Evolutionary conservation across 176 grass and related monocot genomes (phyloP), one percentile per base, ranked within the genome.

Genomic region (Alopecurus myosuroides): DNA sequence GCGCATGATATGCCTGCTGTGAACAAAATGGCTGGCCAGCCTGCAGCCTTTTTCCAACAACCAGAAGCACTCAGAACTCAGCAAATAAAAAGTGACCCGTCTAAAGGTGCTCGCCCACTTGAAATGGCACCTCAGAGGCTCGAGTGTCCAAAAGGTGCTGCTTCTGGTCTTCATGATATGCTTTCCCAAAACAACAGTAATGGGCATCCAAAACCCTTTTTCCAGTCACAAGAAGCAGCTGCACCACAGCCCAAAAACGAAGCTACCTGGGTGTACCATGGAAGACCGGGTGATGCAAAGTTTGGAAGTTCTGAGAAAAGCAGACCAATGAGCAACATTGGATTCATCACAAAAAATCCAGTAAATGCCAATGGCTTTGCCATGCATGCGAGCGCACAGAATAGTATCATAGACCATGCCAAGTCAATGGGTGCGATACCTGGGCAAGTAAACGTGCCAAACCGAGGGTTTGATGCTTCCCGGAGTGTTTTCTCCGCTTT

Each of bases 311-410:
- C 78, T 18, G 80, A 74, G 23, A 89, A 70, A 90, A 82, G 71
- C 30, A 90, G 86, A 84, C 81, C 78, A 53, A 74, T 39, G 2
- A 88, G 65, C 70, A 77, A 35, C 82, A 71, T 82, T 64, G 88
- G 89, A 69, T 91, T 97, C 17, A 81, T 89, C 46, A 87, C 88
- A 77, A 92, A 96, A 76, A 86, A 85, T 90, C 56, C 49, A 76
- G 70, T 77, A 70, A 89, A 83, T 64, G 36, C 85, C 34, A 67
- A 61, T 25, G 90, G 41, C 37, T 84, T 87, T 81, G 73, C 80
- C 34, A 69, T 81, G 72, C 81, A 91, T 81, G 52, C 49, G 12
- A 77, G 75, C 7, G 46, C 86, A 64, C 88, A 92, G 74, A 89
- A 88, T 42, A 88, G 83, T 81, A 46, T 77, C 29, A 82, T 39